Evolutionary conservation across 371 early-diverging fungal species (phyloP).

Genomic region (Basidiobolus meristosporus): DNA sequence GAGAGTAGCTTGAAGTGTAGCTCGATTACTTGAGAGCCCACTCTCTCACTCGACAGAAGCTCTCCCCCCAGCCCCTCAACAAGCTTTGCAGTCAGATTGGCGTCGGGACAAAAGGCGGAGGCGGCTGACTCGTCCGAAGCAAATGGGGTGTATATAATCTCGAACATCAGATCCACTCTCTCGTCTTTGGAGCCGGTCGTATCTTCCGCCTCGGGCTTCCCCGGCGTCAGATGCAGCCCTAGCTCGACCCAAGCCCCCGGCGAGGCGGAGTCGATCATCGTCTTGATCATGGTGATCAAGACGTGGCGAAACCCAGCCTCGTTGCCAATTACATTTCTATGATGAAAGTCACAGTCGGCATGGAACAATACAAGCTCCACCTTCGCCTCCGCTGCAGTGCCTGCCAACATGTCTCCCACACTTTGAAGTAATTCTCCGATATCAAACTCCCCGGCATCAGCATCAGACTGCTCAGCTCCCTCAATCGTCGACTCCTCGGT

Average conservation of each 20-base stretch:
- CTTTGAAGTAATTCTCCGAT: conserved; percentile 34
- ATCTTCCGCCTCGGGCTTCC: background rate
- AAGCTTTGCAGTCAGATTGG: no score
- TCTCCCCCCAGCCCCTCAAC: no score
- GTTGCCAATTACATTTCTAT: conserved; percentile 29
- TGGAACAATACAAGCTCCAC: conserved; percentile 41
- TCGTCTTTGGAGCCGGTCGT: no score
- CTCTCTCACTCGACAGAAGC: no score
- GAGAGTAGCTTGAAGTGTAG: no score
- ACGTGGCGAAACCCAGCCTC: conserved; percentile 30
- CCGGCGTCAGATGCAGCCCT: conserved; percentile 15
- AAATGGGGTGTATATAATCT: no score
- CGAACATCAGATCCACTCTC: no score
- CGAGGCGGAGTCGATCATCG: conserved; percentile 26
- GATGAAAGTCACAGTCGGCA: conserved; percentile 23
- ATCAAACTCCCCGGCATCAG: conserved; percentile 18
- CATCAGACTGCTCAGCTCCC: background rate
- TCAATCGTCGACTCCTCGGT: background rate
- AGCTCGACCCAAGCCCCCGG: conserved; percentile 35
- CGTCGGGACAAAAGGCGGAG: no score
- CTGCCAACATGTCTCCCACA: conserved; percentile 38
- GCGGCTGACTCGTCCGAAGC: no score
- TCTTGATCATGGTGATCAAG: conserved; percentile 30
- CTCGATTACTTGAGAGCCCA: no score
- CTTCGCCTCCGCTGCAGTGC: conserved; percentile 25